Percentiles rank a stretch among this genome's conserved stretches.
These are phyloP conservation scores for Penicillium sp. DNA, from an alignment of 2,329 filamentous ascomycete genomes.

Conservation along the genomic window DNA sequence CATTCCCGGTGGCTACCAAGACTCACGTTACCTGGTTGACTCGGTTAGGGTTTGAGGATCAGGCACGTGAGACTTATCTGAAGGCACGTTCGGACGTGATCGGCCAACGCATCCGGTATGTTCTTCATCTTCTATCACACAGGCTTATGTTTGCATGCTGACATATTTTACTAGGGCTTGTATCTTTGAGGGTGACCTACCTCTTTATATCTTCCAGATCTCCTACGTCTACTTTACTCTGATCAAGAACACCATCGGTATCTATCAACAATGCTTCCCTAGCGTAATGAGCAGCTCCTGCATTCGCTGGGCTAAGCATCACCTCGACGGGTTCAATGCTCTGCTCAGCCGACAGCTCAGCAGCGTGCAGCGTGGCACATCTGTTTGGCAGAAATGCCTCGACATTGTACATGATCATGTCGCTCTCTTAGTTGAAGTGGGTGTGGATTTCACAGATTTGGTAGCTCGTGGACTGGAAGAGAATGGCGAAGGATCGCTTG, in stretches of 20 bases:
- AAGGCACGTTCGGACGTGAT: conserved; percentile 74
- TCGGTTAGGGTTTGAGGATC: conserved; percentile 83
- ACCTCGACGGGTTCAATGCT: conserved; percentile 85
- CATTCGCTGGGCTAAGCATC: conserved; percentile 97
- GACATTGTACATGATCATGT: conserved; percentile 77
- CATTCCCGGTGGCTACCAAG: conserved; percentile 72
- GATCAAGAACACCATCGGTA: conserved; percentile 87
- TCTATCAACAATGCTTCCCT: conserved; percentile 84
- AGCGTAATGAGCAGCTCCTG: conserved; percentile 86
- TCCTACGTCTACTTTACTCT: conserved; percentile 95
- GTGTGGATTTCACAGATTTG: conserved; percentile 82
- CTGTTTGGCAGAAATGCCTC: conserved; percentile 79
- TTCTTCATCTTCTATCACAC: not conserved
- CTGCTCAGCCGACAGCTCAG: conserved; percentile 81
- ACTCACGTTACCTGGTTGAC: conserved; percentile 81
- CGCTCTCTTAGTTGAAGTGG: conserved; percentile 75
- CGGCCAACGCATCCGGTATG: conserved; percentile 75
- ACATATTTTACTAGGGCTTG: conserved; percentile 65
- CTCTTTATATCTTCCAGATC: conserved; percentile 89
- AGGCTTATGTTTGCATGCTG: not conserved
- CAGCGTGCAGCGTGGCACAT: conserved; percentile 72
- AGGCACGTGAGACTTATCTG: conserved; percentile 82
- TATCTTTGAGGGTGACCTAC: conserved; percentile 90
- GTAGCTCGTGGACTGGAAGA: conserved; percentile 58
- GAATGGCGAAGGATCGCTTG: conserved; percentile 18